Percentiles rank a stretch among this genome's conserved stretches.
Evolutionary conservation across 495 filamentous ascomycete species (phyloP).

Genomic region (Penicillium diatomitis): DNA sequence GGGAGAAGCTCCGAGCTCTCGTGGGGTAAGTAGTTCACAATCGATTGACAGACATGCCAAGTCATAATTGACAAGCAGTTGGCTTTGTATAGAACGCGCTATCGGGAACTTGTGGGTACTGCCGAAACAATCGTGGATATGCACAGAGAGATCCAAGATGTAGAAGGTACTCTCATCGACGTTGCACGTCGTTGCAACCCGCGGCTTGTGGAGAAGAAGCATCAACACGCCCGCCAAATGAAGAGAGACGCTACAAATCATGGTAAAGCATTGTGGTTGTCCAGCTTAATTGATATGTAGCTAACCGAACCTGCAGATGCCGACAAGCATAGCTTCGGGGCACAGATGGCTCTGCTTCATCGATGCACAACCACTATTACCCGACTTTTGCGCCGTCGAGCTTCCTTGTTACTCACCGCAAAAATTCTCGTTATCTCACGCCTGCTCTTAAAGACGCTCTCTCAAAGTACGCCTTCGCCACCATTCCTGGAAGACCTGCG

Average conservation of each 20-base stretch:
- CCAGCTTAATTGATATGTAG: constrained; percentile 10
- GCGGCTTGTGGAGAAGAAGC: constrained; percentile 58
- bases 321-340: constrained; percentile 46
- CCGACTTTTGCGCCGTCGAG: constrained; percentile 47
- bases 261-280: constrained; percentile 25
- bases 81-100: constrained; percentile 54
- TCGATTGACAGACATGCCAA: background rate
- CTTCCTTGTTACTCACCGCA: constrained; percentile 57
- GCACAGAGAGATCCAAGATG: constrained; percentile 64
- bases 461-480: constrained; percentile 38
- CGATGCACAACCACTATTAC: constrained; percentile 46
- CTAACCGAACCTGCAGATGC: constrained; percentile 32
- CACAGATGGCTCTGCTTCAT: constrained; percentile 54
- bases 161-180: constrained; percentile 58
- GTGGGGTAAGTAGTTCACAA: constrained; percentile 55
- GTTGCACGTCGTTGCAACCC: constrained; percentile 75
- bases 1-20: constrained; percentile 76
- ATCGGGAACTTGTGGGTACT: constrained; percentile 85
- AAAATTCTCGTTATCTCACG: constrained; percentile 75
- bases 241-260: constrained; percentile 35
- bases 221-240: constrained; percentile 51
- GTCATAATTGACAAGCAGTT: background rate
- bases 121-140: constrained; percentile 88
- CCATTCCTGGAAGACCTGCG: constrained; percentile 53
- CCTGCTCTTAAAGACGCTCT: constrained; percentile 57